Evolutionary conservation across 2,329 filamentous ascomycete genomes (phyloP), one percentile per base, ranked within the genome.

Genomic region (Fragosphaeria purpurea): DNA sequence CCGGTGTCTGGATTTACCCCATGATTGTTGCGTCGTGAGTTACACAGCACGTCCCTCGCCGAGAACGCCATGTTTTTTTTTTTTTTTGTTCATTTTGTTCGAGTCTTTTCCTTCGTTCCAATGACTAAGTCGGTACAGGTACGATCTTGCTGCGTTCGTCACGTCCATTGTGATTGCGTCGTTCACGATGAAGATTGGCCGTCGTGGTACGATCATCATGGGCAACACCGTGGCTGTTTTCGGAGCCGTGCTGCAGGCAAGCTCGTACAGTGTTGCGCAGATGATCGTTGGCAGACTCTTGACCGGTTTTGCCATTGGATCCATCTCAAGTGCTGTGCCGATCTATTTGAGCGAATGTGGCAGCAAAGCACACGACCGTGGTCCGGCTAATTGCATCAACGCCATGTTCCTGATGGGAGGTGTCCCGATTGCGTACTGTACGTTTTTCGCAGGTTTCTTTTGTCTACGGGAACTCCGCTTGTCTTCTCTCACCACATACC

Each of bases 21-120:
- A 46, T 46, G 44, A 46, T 46, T 39, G 44, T 46, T n/a, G 44
- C 44, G 4, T 46, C 44, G 44, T 46, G 22, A 46, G 44, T 46
- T 9, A 12, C 6, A 33, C 7, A 37, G 11, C 22, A 22, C 22
- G 22, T 22, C 22, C 22, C 22, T 22, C 22, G 22, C 22, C 22
- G 22, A 22, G 22, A 22, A 22, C 22, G 22, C 22, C 22, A 22
- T 22, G 22, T 22, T 22, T 22, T 31, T 31, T 43, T 43, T 11
- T 8, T 22, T 43, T 43, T 43, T 12, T 13, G 13, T 22, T 22
- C 22, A 22, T 22, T 22, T 22, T 22, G 22, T 22, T 22, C 22
- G 22, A 22, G 22, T 22, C 22, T 22, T 22, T 22, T 22, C 22
- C 22, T 22, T 22, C 22, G 22, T 22, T 22, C 22, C 22, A 22